Evolutionary conservation across 164 flowering plant genomes (phyloP), one percentile per base, ranked within the genome.

Genomic region (Vitis rotundifolia): DNA sequence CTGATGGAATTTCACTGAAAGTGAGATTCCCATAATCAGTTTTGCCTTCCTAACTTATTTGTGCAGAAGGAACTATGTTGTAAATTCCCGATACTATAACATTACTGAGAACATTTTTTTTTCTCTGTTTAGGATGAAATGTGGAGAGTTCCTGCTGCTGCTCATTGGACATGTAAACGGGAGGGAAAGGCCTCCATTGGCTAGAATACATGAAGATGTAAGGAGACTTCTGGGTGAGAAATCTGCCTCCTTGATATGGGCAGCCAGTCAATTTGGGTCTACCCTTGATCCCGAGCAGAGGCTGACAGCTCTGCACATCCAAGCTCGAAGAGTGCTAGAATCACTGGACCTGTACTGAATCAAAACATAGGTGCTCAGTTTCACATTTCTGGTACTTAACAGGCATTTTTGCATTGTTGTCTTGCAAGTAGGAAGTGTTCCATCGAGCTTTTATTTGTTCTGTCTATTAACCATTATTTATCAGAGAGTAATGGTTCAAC

Each of bases 181-280:
- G 53, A 81, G 89, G 75, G 95, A 92, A 49, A 80, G 80, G 66
- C 66, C 87, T 70, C 89, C 96, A 15, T 81, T 90, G 89, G 84
- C 84, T 55, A 72, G 86, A 15, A 77, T 91, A 79, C 89, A 93
- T 64, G 97, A 92, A 16, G 95, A 96, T 63, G 58, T 91, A 59
- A 88, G 89, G 73, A 81, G 79, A 71, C 88, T 90, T 73, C 77
- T 93, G 44, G 99, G 99, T 29, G 99, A 93, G 78, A 91, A 83
- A 79, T 87, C 97, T 55, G 98, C 98, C 28, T 96, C 99, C 28
- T 76, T 96, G 79, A 86, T 96, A 75, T 96, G 98, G 97, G 95
- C 99, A 59, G 98, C 99, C 6, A 91, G 98, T 80, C 98, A 95
- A 70, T 93, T 91, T 65, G 97, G 98, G 28, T 91, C 98, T 37